Percentiles rank a stretch among this genome's conserved stretches.
Evolutionary conservation across 2,329 filamentous ascomycete species (phyloP).

Genomic region (Aspergillus phoenicis): DNA sequence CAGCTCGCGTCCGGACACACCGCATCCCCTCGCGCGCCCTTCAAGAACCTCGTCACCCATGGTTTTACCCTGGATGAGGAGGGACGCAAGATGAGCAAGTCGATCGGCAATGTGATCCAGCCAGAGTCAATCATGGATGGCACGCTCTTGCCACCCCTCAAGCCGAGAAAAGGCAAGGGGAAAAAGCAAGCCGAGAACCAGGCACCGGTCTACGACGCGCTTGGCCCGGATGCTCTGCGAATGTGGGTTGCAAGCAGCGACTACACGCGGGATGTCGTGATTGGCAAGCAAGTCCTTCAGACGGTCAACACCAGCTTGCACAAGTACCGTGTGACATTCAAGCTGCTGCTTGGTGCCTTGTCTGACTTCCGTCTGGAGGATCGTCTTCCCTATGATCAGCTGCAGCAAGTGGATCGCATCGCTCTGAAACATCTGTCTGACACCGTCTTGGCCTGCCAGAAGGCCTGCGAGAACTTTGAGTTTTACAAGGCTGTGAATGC

Average conservation of each 20-base stretch:
- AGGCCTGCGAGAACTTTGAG: conserved; percentile 70
- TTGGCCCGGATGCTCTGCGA: conserved; percentile 84
- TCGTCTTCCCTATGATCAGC: conserved; percentile 45
- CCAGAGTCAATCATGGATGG: conserved; percentile 85
- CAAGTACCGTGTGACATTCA: conserved; percentile 87
- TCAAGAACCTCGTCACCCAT: conserved; percentile 88
- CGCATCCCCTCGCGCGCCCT: conserved; percentile 63
- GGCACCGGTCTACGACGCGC: conserved; percentile 61
- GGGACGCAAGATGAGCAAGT: conserved; percentile 99
- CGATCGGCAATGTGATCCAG: conserved; percentile 81
- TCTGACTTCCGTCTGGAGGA: conserved; percentile 55
- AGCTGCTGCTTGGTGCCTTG: conserved; percentile 82
- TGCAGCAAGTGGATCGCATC: conserved; percentile 70
- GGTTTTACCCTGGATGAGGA: conserved; percentile 88
- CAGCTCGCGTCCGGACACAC: conserved; percentile 41
- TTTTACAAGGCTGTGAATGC: conserved; percentile 76
- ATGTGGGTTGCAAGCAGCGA: conserved; percentile 92
- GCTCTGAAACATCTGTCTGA: conserved; percentile 73
- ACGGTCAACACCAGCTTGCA: conserved; percentile 74
- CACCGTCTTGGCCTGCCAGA: conserved; percentile 65
- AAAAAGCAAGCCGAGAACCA: conserved; percentile 42
- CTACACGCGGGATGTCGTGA: conserved; percentile 83
- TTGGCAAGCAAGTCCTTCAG: conserved; percentile 76
- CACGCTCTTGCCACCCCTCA: conserved; percentile 70
- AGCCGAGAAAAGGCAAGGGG: conserved; percentile 62